phyloP scores from a whole-genome alignment of 352 stramenopile genomes.

The Phytophthora vignae region DNA sequence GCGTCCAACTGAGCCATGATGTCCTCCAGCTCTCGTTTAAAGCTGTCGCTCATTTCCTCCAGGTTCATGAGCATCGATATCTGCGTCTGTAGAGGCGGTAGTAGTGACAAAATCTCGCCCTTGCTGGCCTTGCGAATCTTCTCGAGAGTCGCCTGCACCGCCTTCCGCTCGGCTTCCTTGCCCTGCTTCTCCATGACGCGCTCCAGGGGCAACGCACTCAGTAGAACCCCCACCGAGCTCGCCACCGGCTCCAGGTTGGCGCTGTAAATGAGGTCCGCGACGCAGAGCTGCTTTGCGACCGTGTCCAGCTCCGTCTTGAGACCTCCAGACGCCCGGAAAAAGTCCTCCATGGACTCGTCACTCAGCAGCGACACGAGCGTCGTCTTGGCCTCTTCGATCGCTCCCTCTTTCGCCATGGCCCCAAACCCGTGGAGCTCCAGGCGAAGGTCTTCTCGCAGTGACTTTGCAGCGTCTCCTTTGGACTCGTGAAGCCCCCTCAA shows the following conservation, averaged over 20 bases:
- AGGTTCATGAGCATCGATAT: conserved; percentile 57
- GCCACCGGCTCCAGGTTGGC: conserved; percentile 55
- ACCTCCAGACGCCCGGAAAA: conserved; percentile 82
- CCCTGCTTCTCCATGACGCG: conserved; percentile 81
- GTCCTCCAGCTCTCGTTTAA: conserved; percentile 65
- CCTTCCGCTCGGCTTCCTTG: conserved; percentile 74
- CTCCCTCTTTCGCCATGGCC: conserved; percentile 64
- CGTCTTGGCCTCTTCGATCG: conserved; percentile 42
- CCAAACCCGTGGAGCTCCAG: conserved; percentile 71
- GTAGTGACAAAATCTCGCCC: conserved; percentile 71
- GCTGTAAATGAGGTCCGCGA: conserved; percentile 85
- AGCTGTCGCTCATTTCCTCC: conserved; percentile 55
- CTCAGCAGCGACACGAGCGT: conserved; percentile 46
- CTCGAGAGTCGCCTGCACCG: conserved; percentile 79
- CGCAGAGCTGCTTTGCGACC: conserved; percentile 67
- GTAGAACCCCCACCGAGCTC: conserved; percentile 46
- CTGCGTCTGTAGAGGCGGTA: conserved; percentile 73
- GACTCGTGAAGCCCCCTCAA: conserved; percentile 52
- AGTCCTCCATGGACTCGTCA: conserved; percentile 75
- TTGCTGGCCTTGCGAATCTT: conserved; percentile 85
- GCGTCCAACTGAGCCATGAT: conserved; percentile 53
- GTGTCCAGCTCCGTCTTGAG: conserved; percentile 79
- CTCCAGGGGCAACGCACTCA: conserved; percentile 72
- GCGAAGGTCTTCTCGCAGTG: conserved; percentile 55
- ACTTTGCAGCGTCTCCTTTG: conserved; percentile 44